Evolutionary conservation across 768 basidiomycete genomes (phyloP).

Genomic region (Scleroderma citrinum): DNA sequence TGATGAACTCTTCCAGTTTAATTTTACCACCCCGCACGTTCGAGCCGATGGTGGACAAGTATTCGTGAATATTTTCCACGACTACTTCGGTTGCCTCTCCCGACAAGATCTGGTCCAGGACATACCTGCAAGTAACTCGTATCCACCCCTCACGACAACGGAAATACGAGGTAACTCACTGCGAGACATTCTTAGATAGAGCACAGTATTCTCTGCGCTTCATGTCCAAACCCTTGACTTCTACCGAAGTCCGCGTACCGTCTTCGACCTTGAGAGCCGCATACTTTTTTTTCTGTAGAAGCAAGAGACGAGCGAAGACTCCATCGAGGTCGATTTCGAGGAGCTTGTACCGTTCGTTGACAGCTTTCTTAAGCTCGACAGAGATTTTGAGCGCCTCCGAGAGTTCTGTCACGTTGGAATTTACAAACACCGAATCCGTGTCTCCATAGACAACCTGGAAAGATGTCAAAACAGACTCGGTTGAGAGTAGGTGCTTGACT

Average conservation of each 20-base stretch:
- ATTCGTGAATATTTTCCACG: conserved; percentile 89
- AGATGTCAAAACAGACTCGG: background rate
- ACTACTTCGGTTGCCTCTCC: conserved; percentile 87
- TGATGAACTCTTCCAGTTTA: conserved; percentile 89
- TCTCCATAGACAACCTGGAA: conserved; percentile 94
- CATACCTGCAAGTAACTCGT: conserved; percentile 52
- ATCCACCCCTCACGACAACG: background rate
- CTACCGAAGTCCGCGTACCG: conserved; percentile 66
- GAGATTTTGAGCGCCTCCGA: conserved; percentile 90
- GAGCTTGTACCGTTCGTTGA: conserved; percentile 92
- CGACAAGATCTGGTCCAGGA: conserved; percentile 85
- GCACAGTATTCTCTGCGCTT: conserved; percentile 94
- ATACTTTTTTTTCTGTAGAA: conserved; percentile 99
- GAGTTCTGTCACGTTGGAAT: conserved; percentile 87
- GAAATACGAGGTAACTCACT: conserved; percentile 45
- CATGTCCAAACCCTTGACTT: conserved; percentile 98
- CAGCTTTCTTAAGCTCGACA: conserved; percentile 87
- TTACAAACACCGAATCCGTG: conserved; percentile 98
- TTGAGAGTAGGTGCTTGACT: conserved; percentile 20
- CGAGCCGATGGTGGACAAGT: conserved; percentile 69
- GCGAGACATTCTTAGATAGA: conserved; percentile 87
- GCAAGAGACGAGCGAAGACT: conserved; percentile 85
- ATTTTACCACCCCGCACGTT: conserved; percentile 73
- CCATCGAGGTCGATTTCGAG: conserved; percentile 96
- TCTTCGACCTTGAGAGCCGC: conserved; percentile 95